These are phyloP conservation scores for Salix exigua DNA, from an alignment of 345 rosid species.

Conservation along the genomic window DNA sequence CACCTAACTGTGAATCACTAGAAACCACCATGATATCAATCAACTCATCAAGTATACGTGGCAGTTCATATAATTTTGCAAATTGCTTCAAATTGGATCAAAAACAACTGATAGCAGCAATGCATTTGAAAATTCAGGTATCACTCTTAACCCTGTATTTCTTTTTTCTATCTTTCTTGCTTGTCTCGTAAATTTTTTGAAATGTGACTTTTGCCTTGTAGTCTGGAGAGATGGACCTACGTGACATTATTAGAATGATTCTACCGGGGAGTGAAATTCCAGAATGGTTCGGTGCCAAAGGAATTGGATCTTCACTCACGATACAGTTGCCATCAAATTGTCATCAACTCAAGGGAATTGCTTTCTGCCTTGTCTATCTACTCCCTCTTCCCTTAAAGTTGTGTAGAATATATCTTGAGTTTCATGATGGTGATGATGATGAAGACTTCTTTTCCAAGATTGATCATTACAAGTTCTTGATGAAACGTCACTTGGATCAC, in stretches of 20 bases:
- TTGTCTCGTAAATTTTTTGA: neutral
- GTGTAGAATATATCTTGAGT: too few relatives aligned
- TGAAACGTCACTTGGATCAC: too few relatives aligned
- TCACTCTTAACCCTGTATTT: neutral
- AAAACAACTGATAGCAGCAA: neutral
- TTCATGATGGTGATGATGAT: too few relatives aligned
- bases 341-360: neutral
- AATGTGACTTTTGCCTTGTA: neutral
- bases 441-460: too few relatives aligned
- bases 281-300: constrained; percentile 6
- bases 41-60: too few relatives aligned
- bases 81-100: neutral
- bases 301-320: neutral
- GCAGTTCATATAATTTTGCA: neutral
- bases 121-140: neutral
- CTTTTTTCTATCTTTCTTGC: neutral
- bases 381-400: too few relatives aligned
- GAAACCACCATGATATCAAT: neutral
- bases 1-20: too few relatives aligned
- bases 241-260: accelerated
- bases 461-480: too few relatives aligned
- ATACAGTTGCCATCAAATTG: neutral
- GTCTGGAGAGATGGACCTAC: neutral
- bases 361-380: neutral
- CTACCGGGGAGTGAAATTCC: constrained; percentile 15